Evolutionary conservation across 768 basidiomycete species (phyloP).

Genomic region (Lactifluus subvellereus): DNA sequence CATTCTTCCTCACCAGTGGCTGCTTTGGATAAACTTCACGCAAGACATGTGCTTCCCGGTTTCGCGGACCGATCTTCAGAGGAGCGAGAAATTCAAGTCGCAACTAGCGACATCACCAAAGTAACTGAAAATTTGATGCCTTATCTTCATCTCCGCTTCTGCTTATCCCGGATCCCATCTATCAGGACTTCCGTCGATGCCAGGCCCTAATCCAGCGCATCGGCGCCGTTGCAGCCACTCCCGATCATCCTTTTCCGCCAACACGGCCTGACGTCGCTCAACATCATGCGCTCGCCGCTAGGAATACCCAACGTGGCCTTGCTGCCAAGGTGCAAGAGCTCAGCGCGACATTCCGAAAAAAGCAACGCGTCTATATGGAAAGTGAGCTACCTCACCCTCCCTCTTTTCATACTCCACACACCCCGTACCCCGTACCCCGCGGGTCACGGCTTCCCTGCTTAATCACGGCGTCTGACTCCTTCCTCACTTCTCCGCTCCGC

Average conservation of each 20-base stretch:
- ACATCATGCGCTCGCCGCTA: slow-evolving; percentile 61
- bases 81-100: slow-evolving; percentile 86
- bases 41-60: slow-evolving; percentile 92
- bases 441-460: slow-evolving; percentile 16
- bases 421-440: slow-evolving; percentile 17
- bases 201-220: slow-evolving; percentile 71
- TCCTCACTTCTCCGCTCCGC: slow-evolving; percentile 12
- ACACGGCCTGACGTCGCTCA: slow-evolving; percentile 38
- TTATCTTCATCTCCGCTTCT: slow-evolving; percentile 14
- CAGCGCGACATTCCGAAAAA: slow-evolving; percentile 89
- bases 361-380: slow-evolving; percentile 97
- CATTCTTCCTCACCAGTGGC: slow-evolving; percentile 48
- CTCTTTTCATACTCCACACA: slow-evolving; percentile 7
- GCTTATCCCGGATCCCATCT: slow-evolving; percentile 15
- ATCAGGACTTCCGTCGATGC: slow-evolving; percentile 38
- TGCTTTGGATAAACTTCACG: slow-evolving; percentile 91
- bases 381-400: slow-evolving; percentile 52
- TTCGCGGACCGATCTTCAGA: slow-evolving; percentile 93
- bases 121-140: slow-evolving; percentile 38
- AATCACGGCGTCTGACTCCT: background rate
- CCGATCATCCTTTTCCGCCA: slow-evolving; percentile 62
- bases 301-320: slow-evolving; percentile 92
- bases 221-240: slow-evolving; percentile 34
- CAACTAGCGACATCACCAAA: slow-evolving; percentile 84
- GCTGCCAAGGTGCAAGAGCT: slow-evolving; percentile 96